Conservation (phyloP, 352 stramenopile genomes). For the Pythium myriotylum region DNA sequence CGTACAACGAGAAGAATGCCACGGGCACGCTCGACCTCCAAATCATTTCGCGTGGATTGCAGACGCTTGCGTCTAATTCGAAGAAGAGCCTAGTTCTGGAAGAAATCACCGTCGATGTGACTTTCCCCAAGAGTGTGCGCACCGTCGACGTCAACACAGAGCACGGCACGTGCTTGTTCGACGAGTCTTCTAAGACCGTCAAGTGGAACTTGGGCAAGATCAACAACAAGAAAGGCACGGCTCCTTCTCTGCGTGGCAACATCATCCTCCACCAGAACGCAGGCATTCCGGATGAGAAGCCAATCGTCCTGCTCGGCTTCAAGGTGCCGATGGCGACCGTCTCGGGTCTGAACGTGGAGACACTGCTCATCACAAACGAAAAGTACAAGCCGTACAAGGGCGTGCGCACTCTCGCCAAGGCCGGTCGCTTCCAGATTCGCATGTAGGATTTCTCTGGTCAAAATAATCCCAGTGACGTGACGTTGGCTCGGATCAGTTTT, state of each 20-base stretch:
- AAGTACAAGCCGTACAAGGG: slow-evolving; percentile 99
- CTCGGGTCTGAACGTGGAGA: slow-evolving; percentile 95
- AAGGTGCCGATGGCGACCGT: slow-evolving; percentile 97
- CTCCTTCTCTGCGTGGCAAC: slow-evolving; percentile 89
- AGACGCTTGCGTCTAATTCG: slow-evolving; percentile 76
- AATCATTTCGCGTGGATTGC: slow-evolving; percentile 75
- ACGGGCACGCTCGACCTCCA: slow-evolving; percentile 69
- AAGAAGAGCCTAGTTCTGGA: slow-evolving; percentile 82
- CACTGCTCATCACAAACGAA: slow-evolving; percentile 95
- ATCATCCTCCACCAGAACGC: slow-evolving; percentile 91
- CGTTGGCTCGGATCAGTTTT: too few relatives aligned
- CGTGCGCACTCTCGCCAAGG: slow-evolving; percentile 96
- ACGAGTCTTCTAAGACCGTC: slow-evolving; percentile 92
- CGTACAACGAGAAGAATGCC: slow-evolving; percentile 72
- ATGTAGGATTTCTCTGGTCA: slow-evolving; percentile 71
- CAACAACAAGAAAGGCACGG: slow-evolving; percentile 80
- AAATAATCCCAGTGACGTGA: too few relatives aligned
- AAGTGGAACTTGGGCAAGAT: slow-evolving; percentile 97
- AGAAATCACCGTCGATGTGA: slow-evolving; percentile 95
- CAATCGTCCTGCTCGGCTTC: slow-evolving; percentile 95
- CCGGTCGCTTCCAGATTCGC: slow-evolving; percentile 95
- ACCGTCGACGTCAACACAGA: slow-evolving; percentile 95
- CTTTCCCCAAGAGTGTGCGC: slow-evolving; percentile 95
- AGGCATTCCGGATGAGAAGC: slow-evolving; percentile 89
- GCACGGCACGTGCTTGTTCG: slow-evolving; percentile 93